These are phyloP conservation scores for Stereum hirsutum DNA, from an alignment of 1,284 basidiomycete species.

Conservation along the genomic window DNA sequence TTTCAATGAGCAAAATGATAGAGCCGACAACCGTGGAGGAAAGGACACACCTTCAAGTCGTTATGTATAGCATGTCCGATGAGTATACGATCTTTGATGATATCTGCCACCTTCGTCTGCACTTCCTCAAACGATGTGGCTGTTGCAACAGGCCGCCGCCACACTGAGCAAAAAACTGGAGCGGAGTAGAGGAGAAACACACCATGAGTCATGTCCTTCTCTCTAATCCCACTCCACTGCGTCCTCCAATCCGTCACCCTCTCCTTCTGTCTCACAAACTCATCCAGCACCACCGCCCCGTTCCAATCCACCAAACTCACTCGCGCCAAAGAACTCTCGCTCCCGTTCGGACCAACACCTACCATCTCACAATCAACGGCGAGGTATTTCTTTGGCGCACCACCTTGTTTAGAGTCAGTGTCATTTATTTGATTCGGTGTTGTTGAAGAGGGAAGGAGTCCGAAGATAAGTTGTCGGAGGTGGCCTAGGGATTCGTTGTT, in stretches of 20 bases:
- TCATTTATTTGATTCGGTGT: too few species aligned
- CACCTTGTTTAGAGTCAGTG: neutral
- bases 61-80: constrained; percentile 93
- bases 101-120: constrained; percentile 70
- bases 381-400: neutral
- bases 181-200: constrained; percentile 12
- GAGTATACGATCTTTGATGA: constrained; percentile 79
- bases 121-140: constrained; percentile 78
- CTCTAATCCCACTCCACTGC: constrained; percentile 82
- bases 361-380: constrained; percentile 95
- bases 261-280: constrained; percentile 83
- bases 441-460: neutral
- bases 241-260: constrained; percentile 93
- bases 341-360: constrained; percentile 77
- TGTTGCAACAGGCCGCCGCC: constrained; percentile 15
- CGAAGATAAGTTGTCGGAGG: neutral
- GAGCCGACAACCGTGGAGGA: neutral
- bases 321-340: constrained; percentile 81
- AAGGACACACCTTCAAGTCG: constrained; percentile 66
- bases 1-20: constrained; percentile 1
- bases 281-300: constrained; percentile 76
- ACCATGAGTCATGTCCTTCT: constrained; percentile 69
- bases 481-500: neutral
- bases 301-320: constrained; percentile 91
- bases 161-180: neutral